phyloP scores from a whole-genome alignment of 2,329 filamentous ascomycete species.

The Ascochyta viciae-villosae region DNA sequence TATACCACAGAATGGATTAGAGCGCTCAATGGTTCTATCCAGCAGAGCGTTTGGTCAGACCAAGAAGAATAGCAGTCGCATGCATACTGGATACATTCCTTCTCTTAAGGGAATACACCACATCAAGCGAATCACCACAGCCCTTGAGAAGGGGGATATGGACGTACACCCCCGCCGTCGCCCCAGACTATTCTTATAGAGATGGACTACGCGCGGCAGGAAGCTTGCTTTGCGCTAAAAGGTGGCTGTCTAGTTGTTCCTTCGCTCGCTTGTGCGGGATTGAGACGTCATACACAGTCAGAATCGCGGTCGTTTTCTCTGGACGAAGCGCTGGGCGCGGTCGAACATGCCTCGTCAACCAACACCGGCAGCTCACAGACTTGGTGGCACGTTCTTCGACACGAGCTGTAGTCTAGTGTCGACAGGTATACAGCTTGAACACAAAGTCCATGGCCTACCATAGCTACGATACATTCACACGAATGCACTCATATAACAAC shows the following conservation, averaged over 20 bases:
- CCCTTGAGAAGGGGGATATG: neutral
- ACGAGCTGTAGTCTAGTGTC: neutral
- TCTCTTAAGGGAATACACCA: neutral
- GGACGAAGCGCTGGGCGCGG: neutral
- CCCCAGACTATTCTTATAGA: neutral
- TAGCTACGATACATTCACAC: constrained; percentile 2
- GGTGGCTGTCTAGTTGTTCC: neutral
- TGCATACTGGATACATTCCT: neutral
- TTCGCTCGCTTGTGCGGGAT: neutral
- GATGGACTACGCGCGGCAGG: neutral
- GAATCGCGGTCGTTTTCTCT: neutral
- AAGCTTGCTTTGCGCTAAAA: neutral
- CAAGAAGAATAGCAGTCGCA: neutral
- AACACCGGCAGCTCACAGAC: neutral
- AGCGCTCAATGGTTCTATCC: neutral
- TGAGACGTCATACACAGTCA: neutral
- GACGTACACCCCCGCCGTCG: neutral
- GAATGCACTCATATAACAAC: constrained; percentile 1
- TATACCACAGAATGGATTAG: neutral
- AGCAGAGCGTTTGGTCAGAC: neutral
- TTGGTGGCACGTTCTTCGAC: neutral
- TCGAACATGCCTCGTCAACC: neutral
- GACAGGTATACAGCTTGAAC: neutral
- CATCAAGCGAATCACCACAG: neutral
- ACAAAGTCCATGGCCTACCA: neutral